These are phyloP conservation scores for Calophaca sinica DNA, from an alignment of 306 rosid genomes.

Conservation along the genomic window DNA sequence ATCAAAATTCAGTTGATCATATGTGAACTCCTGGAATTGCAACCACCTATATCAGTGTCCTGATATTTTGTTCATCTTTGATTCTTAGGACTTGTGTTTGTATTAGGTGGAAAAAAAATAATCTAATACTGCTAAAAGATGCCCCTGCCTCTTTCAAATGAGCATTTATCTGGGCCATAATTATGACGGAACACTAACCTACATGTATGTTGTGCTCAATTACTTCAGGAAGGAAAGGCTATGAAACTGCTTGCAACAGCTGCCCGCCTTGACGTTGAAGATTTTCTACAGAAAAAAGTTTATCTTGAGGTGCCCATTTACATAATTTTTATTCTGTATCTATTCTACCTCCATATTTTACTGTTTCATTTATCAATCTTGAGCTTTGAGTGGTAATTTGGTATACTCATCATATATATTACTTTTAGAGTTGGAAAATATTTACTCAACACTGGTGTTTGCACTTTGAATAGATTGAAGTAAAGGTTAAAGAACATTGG, in stretches of 20 bases:
- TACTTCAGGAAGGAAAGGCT: conserved; percentile 88
- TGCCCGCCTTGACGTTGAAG: conserved; percentile 88
- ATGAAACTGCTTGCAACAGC: conserved; percentile 93
- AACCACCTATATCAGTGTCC: not conserved
- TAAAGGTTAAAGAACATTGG: conserved; percentile 94
- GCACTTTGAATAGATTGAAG: conserved; percentile 78
- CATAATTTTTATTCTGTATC: not conserved
- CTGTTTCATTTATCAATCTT: conserved; percentile 29
- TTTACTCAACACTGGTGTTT: conserved; percentile 45
- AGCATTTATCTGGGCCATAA: conserved; percentile 11
- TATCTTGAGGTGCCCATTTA: conserved; percentile 73
- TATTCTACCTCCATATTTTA: conserved; percentile 15
- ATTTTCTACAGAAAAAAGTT: conserved; percentile 91
- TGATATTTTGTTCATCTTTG: conserved; percentile 15
- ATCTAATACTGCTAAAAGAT: conserved; percentile 14
- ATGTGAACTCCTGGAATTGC: conserved; percentile 13
- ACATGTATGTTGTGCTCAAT: conserved; percentile 40
- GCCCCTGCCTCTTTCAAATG: conserved; percentile 4
- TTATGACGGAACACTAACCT: conserved; percentile 25
- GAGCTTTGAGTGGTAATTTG: conserved; percentile 22
- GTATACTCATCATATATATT: not conserved
- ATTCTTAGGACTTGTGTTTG: not conserved
- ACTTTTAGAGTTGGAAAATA: conserved; percentile 18
- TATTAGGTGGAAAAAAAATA: not conserved
- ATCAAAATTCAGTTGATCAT: conserved; percentile 25